A percentile compares a stretch with the other conserved stretches of the same genome.
These are phyloP conservation scores for Ogataea pignaliae DNA, from an alignment of 805 yeast species.

Conservation along the genomic window DNA sequence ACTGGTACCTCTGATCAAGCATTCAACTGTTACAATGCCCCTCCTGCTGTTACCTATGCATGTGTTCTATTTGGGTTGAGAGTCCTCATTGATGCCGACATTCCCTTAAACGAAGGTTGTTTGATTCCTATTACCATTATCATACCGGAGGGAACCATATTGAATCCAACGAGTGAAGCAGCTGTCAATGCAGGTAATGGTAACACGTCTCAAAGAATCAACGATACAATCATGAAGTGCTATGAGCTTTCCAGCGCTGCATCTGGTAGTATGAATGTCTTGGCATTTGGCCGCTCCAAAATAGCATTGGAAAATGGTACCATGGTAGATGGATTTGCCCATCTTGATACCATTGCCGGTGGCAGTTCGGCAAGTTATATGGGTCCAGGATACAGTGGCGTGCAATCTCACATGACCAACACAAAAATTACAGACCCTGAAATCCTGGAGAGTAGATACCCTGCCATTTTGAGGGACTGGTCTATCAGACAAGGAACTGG, in stretches of 20 bases:
- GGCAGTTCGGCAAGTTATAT: slow-evolving; percentile 49
- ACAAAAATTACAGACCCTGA: slow-evolving; percentile 49
- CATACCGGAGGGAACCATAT: slow-evolving; percentile 31
- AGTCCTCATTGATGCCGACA: slow-evolving; percentile 43
- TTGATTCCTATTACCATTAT: slow-evolving; percentile 27
- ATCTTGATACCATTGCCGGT: slow-evolving; percentile 52
- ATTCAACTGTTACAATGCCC: slow-evolving; percentile 51
- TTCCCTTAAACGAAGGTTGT: slow-evolving; percentile 55
- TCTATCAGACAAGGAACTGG: slow-evolving; percentile 43
- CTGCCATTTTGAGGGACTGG: slow-evolving; percentile 43
- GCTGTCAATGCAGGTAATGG: slow-evolving; percentile 47
- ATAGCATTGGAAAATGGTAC: slow-evolving; percentile 41
- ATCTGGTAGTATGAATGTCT: slow-evolving; percentile 85
- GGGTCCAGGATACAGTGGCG: slow-evolving; percentile 43
- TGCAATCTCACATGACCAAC: slow-evolving; percentile 38
- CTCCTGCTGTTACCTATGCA: slow-evolving; percentile 48
- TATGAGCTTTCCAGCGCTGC: slow-evolving; percentile 83
- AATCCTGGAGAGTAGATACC: slow-evolving; percentile 48
- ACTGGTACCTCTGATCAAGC: slow-evolving; percentile 49
- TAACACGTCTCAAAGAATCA: slow-evolving; percentile 82
- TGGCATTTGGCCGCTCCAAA: slow-evolving; percentile 64
- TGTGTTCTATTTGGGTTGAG: slow-evolving; percentile 52
- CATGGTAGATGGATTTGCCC: slow-evolving; percentile 43
- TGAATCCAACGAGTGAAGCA: slow-evolving; percentile 42
- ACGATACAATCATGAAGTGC: slow-evolving; percentile 78